phyloP scores from a whole-genome alignment of 1,284 basidiomycete genomes.

The Pholiota adiposa region DNA sequence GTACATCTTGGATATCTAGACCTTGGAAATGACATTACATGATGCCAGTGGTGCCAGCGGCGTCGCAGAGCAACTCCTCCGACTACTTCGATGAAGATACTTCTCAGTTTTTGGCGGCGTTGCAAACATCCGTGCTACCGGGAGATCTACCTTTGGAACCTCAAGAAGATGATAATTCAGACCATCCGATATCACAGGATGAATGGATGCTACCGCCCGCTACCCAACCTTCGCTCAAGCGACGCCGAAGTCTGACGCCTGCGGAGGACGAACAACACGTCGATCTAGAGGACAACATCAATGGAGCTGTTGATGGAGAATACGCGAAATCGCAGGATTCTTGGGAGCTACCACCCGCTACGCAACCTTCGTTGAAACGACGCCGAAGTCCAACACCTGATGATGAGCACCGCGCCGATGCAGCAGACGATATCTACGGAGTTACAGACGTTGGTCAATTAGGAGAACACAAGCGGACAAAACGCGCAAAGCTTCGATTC shows the following conservation, averaged over 20 bases:
- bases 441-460: too few relatives aligned
- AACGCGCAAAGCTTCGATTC: constrained; percentile 88
- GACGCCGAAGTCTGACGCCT: constrained; percentile 26
- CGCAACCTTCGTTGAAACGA: constrained; percentile 41
- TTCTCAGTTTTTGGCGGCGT: constrained; percentile 55
- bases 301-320: not conserved
- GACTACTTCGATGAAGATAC: constrained; percentile 64
- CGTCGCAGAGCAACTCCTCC: constrained; percentile 45
- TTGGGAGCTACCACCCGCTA: constrained; percentile 35
- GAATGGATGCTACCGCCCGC: constrained; percentile 38
- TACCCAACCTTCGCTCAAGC: constrained; percentile 40
- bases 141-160: constrained; percentile 39
- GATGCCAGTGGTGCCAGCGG: constrained; percentile 15
- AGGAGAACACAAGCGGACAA: too few relatives aligned
- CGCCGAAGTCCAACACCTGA: constrained; percentile 22
- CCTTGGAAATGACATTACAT: constrained; percentile 2
- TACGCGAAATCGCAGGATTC: constrained; percentile 29
- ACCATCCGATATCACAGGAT: constrained; percentile 29
- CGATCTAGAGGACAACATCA: constrained; percentile 41
- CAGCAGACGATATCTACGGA: constrained; percentile 64
- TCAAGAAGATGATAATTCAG: constrained; percentile 6
- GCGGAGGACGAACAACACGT: constrained; percentile 9
- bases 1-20: too few relatives aligned
- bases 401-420: constrained; percentile 13
- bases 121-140: constrained; percentile 50